A percentile compares a stretch with the other conserved stretches of the same genome.
Evolutionary conservation across 768 basidiomycete species (phyloP).

Genomic region (Boletellus emodensis): DNA sequence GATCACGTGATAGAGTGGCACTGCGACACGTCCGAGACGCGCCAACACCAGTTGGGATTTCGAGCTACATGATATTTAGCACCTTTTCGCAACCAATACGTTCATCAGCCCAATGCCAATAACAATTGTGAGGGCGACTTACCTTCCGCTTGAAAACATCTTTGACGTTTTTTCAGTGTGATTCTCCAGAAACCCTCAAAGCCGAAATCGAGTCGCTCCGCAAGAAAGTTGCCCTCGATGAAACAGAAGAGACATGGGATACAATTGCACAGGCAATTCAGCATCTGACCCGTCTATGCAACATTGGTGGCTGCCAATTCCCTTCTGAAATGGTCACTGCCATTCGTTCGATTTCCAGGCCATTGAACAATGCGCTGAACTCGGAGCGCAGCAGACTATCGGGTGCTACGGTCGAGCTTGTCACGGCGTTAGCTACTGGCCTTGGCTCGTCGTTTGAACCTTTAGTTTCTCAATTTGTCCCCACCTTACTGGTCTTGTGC

Average conservation of each 20-base stretch:
- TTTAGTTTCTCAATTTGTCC: slow-evolving; percentile 63
- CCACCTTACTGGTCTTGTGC: slow-evolving; percentile 62
- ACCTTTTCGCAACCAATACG: not conserved
- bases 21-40: slow-evolving; percentile 20
- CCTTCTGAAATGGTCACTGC: slow-evolving; percentile 47
- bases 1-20: slow-evolving; percentile 25
- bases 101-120: slow-evolving; percentile 24
- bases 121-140: slow-evolving; percentile 18
- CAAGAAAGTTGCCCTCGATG: slow-evolving; percentile 42
- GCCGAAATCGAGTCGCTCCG: slow-evolving; percentile 43
- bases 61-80: slow-evolving; percentile 15
- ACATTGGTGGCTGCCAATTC: slow-evolving; percentile 49
- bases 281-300: slow-evolving; percentile 45
- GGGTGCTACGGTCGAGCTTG: slow-evolving; percentile 58
- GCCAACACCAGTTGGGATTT: slow-evolving; percentile 10
- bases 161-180: slow-evolving; percentile 27
- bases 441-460: slow-evolving; percentile 64
- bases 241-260: slow-evolving; percentile 83
- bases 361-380: slow-evolving; percentile 55
- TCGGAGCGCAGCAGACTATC: slow-evolving; percentile 77
- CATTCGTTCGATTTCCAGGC: slow-evolving; percentile 49
- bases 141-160: not conserved
- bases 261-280: slow-evolving; percentile 49
- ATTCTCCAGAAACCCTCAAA: slow-evolving; percentile 28
- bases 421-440: slow-evolving; percentile 49